These are phyloP conservation scores for Lasiosphaeris hirsuta DNA, from an alignment of 495 filamentous ascomycete genomes.

Conservation along the genomic window DNA sequence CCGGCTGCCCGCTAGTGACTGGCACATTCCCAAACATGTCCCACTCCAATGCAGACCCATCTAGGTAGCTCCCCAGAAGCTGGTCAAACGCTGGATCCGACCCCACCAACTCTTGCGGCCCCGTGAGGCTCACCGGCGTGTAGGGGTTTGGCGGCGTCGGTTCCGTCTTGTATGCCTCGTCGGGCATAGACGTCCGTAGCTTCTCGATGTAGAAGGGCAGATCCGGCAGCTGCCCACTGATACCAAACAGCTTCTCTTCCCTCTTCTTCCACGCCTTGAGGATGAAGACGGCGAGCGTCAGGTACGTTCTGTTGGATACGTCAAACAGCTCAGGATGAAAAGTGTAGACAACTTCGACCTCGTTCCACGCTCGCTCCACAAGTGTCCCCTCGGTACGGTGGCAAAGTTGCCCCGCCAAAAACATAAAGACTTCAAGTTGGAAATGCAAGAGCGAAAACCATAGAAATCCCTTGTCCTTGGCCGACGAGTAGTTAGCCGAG, in stretches of 20 bases:
- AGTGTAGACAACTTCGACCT: conserved; percentile 38
- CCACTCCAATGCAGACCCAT: conserved; percentile 38
- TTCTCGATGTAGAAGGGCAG: conserved; percentile 36
- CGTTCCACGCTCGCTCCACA: conserved; percentile 52
- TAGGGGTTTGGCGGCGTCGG: conserved; percentile 19
- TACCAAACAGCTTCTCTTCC: conserved; percentile 29
- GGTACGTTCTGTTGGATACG: conserved; percentile 38
- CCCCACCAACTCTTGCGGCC: neutral
- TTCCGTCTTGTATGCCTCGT: conserved; percentile 21
- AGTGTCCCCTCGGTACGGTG: conserved; percentile 45
- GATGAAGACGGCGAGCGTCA: conserved; percentile 39
- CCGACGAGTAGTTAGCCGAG: conserved; percentile 36
- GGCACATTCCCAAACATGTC: conserved; percentile 36
- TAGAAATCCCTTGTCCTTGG: conserved; percentile 38
- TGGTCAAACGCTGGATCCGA: conserved; percentile 22
- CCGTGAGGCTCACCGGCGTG: conserved; percentile 11
- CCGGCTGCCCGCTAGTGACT: neutral
- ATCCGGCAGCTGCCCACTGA: conserved; percentile 20
- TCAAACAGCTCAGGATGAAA: conserved; percentile 46
- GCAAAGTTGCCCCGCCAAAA: conserved; percentile 50
- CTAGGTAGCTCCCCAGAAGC: conserved; percentile 34
- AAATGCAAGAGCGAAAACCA: conserved; percentile 53
- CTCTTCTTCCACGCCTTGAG: conserved; percentile 47
- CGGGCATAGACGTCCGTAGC: conserved; percentile 25
- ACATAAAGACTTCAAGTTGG: conserved; percentile 52